Conservation (phyloP, 2,329 filamentous ascomycete genomes). For the Fusarium annulatum region DNA sequence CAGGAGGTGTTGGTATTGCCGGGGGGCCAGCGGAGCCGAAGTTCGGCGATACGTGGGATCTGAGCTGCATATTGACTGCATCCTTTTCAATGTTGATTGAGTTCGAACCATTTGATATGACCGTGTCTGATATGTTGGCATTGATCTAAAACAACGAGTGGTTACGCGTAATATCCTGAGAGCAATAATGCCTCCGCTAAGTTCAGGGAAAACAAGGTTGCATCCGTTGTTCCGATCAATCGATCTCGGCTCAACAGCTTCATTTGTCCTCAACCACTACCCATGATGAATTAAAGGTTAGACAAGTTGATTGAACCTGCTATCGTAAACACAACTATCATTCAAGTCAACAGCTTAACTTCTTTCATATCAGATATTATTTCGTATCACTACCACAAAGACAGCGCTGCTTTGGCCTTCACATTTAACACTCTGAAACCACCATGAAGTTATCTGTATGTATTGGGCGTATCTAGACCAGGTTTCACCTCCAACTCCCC, state of each 20-base stretch:
- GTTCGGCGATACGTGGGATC: conserved; percentile 10
- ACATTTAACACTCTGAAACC: neutral
- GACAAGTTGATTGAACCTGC: neutral
- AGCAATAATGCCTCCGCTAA: neutral
- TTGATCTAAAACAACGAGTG: neutral
- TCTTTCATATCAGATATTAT: too few species aligned
- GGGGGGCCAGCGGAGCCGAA: conserved; percentile 18
- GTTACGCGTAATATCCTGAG: neutral
- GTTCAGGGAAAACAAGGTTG: conserved; percentile 4
- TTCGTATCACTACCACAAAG: neutral
- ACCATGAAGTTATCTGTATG: conserved; percentile 24
- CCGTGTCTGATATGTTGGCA: neutral
- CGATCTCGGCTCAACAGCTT: conserved; percentile 21
- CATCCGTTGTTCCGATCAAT: conserved; percentile 19
- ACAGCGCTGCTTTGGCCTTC: neutral
- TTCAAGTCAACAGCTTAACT: neutral
- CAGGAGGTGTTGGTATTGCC: neutral
- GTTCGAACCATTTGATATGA: neutral
- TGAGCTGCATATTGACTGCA: neutral
- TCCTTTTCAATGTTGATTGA: neutral
- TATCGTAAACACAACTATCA: neutral
- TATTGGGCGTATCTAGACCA: conserved; percentile 27
- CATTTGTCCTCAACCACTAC: conserved; percentile 19
- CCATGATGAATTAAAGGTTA: neutral
- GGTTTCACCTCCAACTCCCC: conserved; percentile 26